Base-by-base conservation (phyloP, 1,139 yeast species). In the Saccharomyces hybrid region DNA sequence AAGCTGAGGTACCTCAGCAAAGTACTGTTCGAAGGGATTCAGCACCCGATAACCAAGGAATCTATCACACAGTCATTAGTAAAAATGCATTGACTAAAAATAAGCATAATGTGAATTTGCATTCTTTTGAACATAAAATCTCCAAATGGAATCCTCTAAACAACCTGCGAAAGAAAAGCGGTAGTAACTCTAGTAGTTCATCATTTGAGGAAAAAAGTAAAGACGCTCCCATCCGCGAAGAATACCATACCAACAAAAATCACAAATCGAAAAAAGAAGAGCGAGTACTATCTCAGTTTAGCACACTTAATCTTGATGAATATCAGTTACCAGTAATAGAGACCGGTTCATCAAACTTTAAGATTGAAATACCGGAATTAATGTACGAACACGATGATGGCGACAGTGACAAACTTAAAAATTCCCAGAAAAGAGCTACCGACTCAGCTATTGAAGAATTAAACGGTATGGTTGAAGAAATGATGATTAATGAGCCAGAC, bases 401-500 rank as follows among this genome's bases (percentile, higher is more conserved):
- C 38, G 53, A 53, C 5, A 50, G 34, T 25, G 52, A 16, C 14
- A 31, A 27, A 13, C 13, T 47, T n/a, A 3, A 42, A 11, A 38
- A 25, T 16, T 30, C 47, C 5, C 13, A 14, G 16, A 23, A 41
- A 41, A 32, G 27, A 25, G 25, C 59, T 8, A 56, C 59, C 7
- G 59, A 59, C 13, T 58, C 58, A 41, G 60, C 66, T 2, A 59
- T 65, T 38, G 64, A 64, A 28, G 70, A 66, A 32, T 41, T 68
- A 47, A 65, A 57, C 30, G 65, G 59, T 26, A 67, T 72, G 72
- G 72, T 72, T n/a, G 73, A 70, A 50, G 63, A 70, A 27, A 63
- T 72, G 66, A 63, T 70, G 41, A 42, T 65, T 1, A 65, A 63
- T 50, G 67, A 64, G 41, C 59, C 32, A 50, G 59, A 55, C 7